Evolutionary conservation across 768 basidiomycete species (phyloP), one percentile per base, ranked within the genome.

Genomic region (Megacollybia marginata): DNA sequence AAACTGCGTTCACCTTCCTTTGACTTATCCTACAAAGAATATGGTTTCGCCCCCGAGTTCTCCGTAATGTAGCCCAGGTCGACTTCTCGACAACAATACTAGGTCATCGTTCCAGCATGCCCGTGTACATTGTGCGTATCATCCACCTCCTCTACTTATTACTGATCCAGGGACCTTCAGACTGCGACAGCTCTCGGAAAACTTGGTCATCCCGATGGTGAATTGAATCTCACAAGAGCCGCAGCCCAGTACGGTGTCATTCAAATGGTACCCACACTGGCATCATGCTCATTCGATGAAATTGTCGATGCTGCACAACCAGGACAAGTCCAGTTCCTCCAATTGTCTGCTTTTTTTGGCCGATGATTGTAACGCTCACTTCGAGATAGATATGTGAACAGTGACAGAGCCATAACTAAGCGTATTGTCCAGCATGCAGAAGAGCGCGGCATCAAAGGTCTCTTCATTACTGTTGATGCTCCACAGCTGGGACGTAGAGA

Each of bases 381-480:
- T 46, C 50, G 28, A 28, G 23, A 28, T 49, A 88, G 85, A 51
- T 94, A 94, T 61, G 95, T 98, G 49, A 97, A 97, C 70, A 84
- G 84, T 57, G 91, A 98, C 62, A 78, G 92, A 12, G 76, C 75
- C 31, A 81, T 92, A 52, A 96, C 94, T 5, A 83, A 85, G 65
- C 80, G 83, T 51, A 81, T 92, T 47, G 89, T 98, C 0, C 81
- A 88, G 57, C 90, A 95, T 55, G 96, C 96, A 1, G 92, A 94
- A 66, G 70, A 76, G 54, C 80, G 92, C 23, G 95, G 95, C 2
- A 79, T 99, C 61, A 94, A 92, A 64, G 95, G 78, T 4, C 71
- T 98, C 11, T 97, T 98, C 66, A 96, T 98, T 63, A 97, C 95
- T 0, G 95, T 98, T 23, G 95, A 98, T 68, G 95, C 95, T 0